Evolutionary conservation across 352 stramenopile species (phyloP), one percentile per base, ranked within the genome.

Genomic region (Blastocystis sp.): DNA sequence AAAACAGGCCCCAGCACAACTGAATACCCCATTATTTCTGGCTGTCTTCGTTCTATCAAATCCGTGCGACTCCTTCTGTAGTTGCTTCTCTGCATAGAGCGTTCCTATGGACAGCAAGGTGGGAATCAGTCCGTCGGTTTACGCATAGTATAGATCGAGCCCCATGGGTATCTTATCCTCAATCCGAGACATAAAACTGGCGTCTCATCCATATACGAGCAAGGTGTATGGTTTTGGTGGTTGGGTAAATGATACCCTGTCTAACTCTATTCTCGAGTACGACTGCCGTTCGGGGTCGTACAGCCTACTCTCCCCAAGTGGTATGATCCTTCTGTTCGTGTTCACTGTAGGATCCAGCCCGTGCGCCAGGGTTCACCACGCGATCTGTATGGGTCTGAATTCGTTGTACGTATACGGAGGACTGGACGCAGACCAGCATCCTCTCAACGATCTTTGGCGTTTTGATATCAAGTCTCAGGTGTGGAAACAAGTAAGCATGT

Each of bases 351-450:
- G 23, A 21, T 4, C 40, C 17, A 11, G 9, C 19, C 64, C 64
- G 21, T 52, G 64, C 45, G 21, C 64, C 45, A 7, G 64, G 7
- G 34, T 74, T 48, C 34, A 45, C 10, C 64, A 74, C 41, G 21
- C 64, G 7, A 48, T 19, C 34, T 74, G 64, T n/a, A 74, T 74
- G 34, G 40, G 7, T 28, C 21, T n/a, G 0, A 41, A 74, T n/a
- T 17, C 17, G 7, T 28, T 74, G 7, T 74, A 74, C 41, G 34
- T 74, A 48, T 74, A 41, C 45, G 64, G 64, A 74, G 64, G 64
- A 14, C 40, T 74, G 10, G 64, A 74, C 45, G 40, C n/a, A 23
- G 21, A 10, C 5, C 34, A 48, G 11, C 41, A 10, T 23, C 34
- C 45, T n/a, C 2, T 74, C 7, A 52, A 10, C 21, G 64, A 74